Evolutionary conservation across 2,329 filamentous ascomycete genomes (phyloP), one percentile per base, ranked within the genome.

Genomic region (Diplodia scrobiculata): DNA sequence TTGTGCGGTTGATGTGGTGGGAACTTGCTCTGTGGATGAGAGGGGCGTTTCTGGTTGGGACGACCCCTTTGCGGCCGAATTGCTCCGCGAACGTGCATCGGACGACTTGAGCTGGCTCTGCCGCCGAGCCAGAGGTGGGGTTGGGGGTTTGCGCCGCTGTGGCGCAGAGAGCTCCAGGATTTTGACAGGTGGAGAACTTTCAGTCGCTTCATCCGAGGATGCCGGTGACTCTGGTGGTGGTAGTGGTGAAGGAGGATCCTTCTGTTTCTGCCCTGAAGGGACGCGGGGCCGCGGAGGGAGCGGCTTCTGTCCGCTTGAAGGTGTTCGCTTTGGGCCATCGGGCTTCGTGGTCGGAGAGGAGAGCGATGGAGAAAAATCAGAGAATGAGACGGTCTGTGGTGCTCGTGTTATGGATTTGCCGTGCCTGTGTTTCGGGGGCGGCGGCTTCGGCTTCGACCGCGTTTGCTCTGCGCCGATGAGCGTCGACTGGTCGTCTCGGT

Each of bases 361-460:
- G 69, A 67, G 36, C 69, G 67, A 69, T 68, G 73, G 66, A 65
- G 73, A 68, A 50, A 77, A 75, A 48, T 72, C 73, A 19, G 73
- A 72, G 45, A 77, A 77, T 1, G 76, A 71, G 7, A 76, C 74
- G 19, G 69, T 77, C 73, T 74, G 78, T 66, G 73, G 80, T 70
- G 67, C 81, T 78, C 79, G 67, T 70, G 88, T 83, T 76, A 66
- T 66, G 14, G 63, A 66, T 21, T 89, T 93, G 4, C 91, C 91
- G 78, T 93, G 90, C 65, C 90, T 86, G 62, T 89, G 92, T 73
- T 85, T 91, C 11, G 90, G 90, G 6, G 75, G 72, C 25, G 91
- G 90, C 14, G 89, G 89, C 69, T 86, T 86, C 76, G 86, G 87
- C 73, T 89, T 90, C 69, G 83, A 79, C 48, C 79, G 74, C 58